Conservation (phyloP, 1,284 basidiomycete species). For the Marasmius fiardii region DNA sequence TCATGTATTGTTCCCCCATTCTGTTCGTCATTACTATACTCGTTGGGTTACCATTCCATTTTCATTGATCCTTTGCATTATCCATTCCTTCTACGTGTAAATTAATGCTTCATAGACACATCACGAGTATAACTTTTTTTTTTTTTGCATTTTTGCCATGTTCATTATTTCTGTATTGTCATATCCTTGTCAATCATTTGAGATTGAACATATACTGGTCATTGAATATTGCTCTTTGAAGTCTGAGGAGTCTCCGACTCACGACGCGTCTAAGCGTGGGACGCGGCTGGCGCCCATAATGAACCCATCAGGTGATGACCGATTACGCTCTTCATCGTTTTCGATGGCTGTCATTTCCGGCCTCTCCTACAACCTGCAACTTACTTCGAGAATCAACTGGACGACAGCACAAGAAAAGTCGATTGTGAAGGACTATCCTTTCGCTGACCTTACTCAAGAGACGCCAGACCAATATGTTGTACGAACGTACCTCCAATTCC, state of each 20-base stretch:
- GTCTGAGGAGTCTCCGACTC: too few relatives aligned
- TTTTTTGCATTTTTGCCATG: too few relatives aligned
- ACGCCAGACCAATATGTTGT: conserved; percentile 44
- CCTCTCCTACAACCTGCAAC: background rate
- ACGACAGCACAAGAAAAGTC: conserved; percentile 47
- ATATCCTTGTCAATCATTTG: too few relatives aligned
- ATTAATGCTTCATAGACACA: too few relatives aligned
- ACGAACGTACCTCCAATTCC: conserved; percentile 64
- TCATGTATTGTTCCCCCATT: background rate
- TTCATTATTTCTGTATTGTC: too few relatives aligned
- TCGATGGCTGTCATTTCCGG: conserved; percentile 4
- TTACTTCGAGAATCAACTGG: conserved; percentile 29
- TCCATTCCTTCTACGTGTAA: too few relatives aligned
- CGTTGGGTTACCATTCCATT: background rate
- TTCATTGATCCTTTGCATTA: background rate
- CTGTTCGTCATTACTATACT: background rate
- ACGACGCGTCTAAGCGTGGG: too few relatives aligned
- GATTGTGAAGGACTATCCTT: conserved; percentile 45
- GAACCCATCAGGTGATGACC: background rate
- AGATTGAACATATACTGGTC: too few relatives aligned
- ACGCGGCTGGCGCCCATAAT: background rate
- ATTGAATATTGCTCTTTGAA: too few relatives aligned
- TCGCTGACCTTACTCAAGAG: conserved; percentile 34
- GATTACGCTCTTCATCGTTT: background rate
- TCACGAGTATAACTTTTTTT: too few relatives aligned